A percentile compares a stretch with the other conserved stretches of the same genome.
Conservation (phyloP, 345 rosid species). For the Brassica carinata region DNA sequence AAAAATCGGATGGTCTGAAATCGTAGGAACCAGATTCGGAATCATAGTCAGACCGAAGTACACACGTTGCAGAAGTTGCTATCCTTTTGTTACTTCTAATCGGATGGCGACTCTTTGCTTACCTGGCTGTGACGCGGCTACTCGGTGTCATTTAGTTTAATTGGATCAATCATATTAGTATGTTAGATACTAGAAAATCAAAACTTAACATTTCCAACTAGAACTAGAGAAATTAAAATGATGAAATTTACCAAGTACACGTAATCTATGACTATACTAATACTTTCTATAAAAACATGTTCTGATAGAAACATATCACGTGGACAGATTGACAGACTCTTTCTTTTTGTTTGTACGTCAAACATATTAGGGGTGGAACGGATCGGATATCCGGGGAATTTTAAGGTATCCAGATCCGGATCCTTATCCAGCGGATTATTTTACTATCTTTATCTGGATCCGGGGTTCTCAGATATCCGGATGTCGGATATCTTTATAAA, state of each 20-base stretch:
- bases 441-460: no score
- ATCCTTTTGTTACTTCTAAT: no score
- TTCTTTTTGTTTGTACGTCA: slow-evolving; percentile 1
- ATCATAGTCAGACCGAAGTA: background rate
- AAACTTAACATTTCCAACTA: background rate
- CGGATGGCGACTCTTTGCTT: slow-evolving; percentile 27
- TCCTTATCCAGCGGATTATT: no score
- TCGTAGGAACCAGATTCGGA: slow-evolving; percentile 35
- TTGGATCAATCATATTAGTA: no score
- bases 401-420: no score
- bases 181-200: background rate
- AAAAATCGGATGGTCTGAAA: slow-evolving; percentile 29
- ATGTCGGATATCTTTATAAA: no score
- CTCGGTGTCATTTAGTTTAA: no score
- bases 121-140: no score
- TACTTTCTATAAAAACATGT: background rate
- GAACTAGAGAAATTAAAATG: background rate
- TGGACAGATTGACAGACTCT: background rate
- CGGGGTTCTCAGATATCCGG: no score
- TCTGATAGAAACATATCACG: background rate
- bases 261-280: background rate
- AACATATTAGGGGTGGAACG: background rate
- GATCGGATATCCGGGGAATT: no score
- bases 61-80: slow-evolving; percentile 22
- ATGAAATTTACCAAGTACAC: background rate